Evolutionary conservation across 2,329 filamentous ascomycete species (phyloP), one percentile per base, ranked within the genome.

Genomic region (Colletotrichum incanum): DNA sequence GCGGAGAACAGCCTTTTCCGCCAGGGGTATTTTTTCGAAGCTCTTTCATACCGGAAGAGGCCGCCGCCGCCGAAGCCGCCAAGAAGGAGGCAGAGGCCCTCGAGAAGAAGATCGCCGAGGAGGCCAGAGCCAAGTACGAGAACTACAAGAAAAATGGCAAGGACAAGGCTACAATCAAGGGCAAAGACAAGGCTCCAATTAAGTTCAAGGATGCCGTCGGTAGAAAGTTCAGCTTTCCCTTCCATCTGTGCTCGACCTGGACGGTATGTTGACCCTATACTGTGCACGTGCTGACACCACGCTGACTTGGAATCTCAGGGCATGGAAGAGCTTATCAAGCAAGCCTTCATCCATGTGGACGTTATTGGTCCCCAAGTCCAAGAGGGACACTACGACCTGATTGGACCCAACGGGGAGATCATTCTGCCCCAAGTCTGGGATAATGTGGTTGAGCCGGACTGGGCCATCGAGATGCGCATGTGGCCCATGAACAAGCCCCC

Each of bases 161-260:
- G n/a, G n/a, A n/a, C n/a, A n/a, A n/a, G n/a, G n/a, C n/a, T n/a
- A n/a, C n/a, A n/a, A n/a, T n/a, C 77, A 86, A 86, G 76, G 81
- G 83, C 11, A 81, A 85, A 49, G 85, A 86, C 73, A 93, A 94
- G 80, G 86, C 91, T 54, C 94, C 93, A 2, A 94, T 98, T 80
- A 92, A 92, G 76, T 97, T 97, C 84, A 97, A 97, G 82, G 95
- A 98, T 80, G 95, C 95, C 0, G 91, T 98, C 20, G 94, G 94
- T 39, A 89, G 95, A 75, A 98, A 97, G 81, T 98, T 97, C 81
- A 96, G 91, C 82, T 98, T 98, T 78, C 95, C 95, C 1, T 98
- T 92, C 83, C 90, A 95, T 74, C 82, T 97, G 41, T 98, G 95
- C 82, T 90, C 91, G 78, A 96, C 92, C 3, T 97, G 94, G 94